Evolutionary conservation across 2,329 filamentous ascomycete genomes (phyloP), one percentile per base, ranked within the genome.

Genomic region (Ciborinia camelliae): DNA sequence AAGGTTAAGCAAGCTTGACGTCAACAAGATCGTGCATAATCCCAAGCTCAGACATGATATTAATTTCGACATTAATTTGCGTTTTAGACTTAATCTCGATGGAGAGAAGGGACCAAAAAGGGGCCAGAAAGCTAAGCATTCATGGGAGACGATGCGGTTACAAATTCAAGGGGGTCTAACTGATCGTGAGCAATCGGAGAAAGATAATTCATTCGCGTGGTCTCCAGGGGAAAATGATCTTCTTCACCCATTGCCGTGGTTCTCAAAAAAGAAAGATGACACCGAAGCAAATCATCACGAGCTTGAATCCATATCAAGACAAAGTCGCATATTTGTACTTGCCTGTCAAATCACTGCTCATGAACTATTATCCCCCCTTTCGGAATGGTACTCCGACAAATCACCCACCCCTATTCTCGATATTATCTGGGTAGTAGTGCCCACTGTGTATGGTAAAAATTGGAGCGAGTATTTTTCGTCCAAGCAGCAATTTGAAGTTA

Each of bases 61-160:
- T 73, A 97, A 97, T 77, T 98, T 96, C 73, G 93, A 98, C 73
- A 89, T 90, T 2, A 92, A 97, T 69, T 82, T 98, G 41, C 92
- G 96, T 77, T 98, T 97, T 76, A 82, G 92, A 73, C 93, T 93
- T 1, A 96, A 97, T 69, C 79, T 96, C 6, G 91, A 97, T 68
- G 93, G 93, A 1, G 87, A 90, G 65, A 95, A 93, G 77, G 93
- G 92, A 30, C 84, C 86, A 73, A 86, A 87, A 75, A 97, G 97
- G 80, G 84, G 88, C 69, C 85, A 87, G 65, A 86, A 90, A 73
- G 90, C 91, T 1, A 85, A 90, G 50, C 84, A 87, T 66, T 98
- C 97, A 75, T 98, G 92, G 92, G 84, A 84, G 51, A 86, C 87
- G 0, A 77, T 88, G 50, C 78, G 79, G 57, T 79, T 81, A 35